Evolutionary conservation across 768 basidiomycete species (phyloP).

Genomic region (Calocybe cyanea): DNA sequence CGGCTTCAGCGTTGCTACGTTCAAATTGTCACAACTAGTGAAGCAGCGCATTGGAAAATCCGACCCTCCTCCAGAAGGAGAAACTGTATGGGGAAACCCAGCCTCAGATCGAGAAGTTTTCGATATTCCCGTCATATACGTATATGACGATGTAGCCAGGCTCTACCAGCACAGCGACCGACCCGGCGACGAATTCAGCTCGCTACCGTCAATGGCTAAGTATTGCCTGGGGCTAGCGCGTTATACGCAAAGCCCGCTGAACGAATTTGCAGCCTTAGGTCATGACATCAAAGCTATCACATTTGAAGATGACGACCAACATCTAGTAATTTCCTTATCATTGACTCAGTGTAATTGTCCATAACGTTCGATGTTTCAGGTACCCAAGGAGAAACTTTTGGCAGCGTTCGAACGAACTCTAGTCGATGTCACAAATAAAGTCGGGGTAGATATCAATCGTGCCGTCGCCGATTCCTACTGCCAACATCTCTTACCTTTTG

Average conservation of each 20-base stretch:
- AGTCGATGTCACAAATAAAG: slow-evolving; percentile 86
- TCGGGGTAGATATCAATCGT: slow-evolving; percentile 96
- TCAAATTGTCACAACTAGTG: slow-evolving; percentile 61
- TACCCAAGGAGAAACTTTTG: slow-evolving; percentile 82
- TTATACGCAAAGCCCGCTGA: slow-evolving; percentile 89
- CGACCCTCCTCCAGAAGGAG: slow-evolving; percentile 20
- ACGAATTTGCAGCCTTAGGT: slow-evolving; percentile 91
- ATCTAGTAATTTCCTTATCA: slow-evolving; percentile 51
- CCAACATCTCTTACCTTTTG: slow-evolving; percentile 81
- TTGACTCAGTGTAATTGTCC: slow-evolving; percentile 1
- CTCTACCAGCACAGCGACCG: slow-evolving; percentile 91
- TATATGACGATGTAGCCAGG: slow-evolving; percentile 88
- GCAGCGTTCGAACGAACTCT: slow-evolving; percentile 79
- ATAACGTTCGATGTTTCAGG: slow-evolving; percentile 37
- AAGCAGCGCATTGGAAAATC: slow-evolving; percentile 45
- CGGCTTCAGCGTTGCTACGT: slow-evolving; percentile 81
- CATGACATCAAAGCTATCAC: slow-evolving; percentile 78
- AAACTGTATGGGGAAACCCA: slow-evolving; percentile 22
- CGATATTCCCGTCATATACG: slow-evolving; percentile 75
- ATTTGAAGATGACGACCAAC: slow-evolving; percentile 83
- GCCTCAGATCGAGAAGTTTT: slow-evolving; percentile 40
- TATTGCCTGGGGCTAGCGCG: slow-evolving; percentile 94
- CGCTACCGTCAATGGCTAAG: slow-evolving; percentile 72
- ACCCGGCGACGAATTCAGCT: slow-evolving; percentile 78
- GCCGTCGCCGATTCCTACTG: slow-evolving; percentile 88